Base-by-base conservation (phyloP, 768 basidiomycete genomes). In the Paxillus involutus region DNA sequence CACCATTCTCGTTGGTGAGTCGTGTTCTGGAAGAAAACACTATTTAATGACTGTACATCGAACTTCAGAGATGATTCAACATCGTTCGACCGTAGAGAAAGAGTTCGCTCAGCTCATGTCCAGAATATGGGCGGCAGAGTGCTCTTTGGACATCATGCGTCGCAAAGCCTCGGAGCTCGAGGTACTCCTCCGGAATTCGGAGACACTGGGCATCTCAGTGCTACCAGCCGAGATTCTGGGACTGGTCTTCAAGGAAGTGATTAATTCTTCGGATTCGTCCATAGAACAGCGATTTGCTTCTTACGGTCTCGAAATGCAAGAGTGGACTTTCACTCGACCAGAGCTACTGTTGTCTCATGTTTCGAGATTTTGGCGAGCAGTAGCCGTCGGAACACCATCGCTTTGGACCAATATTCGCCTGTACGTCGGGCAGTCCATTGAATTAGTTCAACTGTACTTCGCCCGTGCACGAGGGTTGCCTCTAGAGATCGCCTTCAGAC, bases 341-440 rank as follows among this genome's bases (percentile, higher is more conserved):
- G 67, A 69, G 50, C 54, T 79, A 13, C 55, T 76, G 29, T 49
- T 77, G 35, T 75, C 77, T 43, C 72, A 71, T 39, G 72, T 81
- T 33, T 80, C 76, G 51, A 68, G 57, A 39, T 57, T 68, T 50
- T 81, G 80, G 80, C 66, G 77, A 52, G 58, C 65, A 19, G 59
- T 76, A 41, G 74, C 75, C 30, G 49, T 75, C 29, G 67, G 65
- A 36, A 70, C 67, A 5, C 72, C 77, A 6, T 53, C 65, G 30
- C 61, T 81, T 17, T 81, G 80, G 79, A 70, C 72, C 5, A 52
- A 59, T 24, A 61, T 69, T 35, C 58, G 40, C 40, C 63, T 69
- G 40, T 57, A 57, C 49, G 50, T 70, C 56, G 40, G 57, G n/a
- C 70, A 69, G 46, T 65, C 66, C 19, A 32, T 43, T 29, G 58